Conservation (phyloP, 176 grass and related monocot genomes). For the Cocos nucifera region DNA sequence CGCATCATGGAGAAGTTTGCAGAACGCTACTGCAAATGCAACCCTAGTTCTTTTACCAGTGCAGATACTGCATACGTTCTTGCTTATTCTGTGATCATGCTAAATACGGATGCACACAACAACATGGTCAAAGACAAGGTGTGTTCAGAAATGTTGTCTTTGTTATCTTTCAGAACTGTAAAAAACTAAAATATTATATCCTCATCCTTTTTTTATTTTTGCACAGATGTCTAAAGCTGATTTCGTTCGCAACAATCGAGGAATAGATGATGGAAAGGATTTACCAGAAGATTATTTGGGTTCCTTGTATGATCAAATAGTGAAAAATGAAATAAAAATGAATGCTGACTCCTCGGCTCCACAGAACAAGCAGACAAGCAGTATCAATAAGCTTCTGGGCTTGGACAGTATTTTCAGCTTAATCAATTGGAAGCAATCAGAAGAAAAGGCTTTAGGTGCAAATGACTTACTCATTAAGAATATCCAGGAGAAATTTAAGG, state of each 20-base stretch:
- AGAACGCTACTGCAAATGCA: constrained; percentile 93
- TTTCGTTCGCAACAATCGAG: constrained; percentile 90
- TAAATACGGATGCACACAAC: constrained; percentile 97
- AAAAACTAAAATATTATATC: too few species aligned
- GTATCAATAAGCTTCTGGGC: constrained; percentile 73
- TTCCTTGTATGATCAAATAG: constrained; percentile 80
- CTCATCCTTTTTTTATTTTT: too few species aligned
- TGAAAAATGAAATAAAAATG: constrained; percentile 98
- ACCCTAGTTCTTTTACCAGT: constrained; percentile 74
- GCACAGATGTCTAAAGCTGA: constrained; percentile 93
- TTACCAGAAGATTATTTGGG: constrained; percentile 81
- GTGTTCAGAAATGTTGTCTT: constrained; percentile 9
- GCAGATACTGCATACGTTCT: constrained; percentile 98
- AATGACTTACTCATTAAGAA: constrained; percentile 93
- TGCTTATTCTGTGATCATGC: constrained; percentile 95
- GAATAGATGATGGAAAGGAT: constrained; percentile 96
- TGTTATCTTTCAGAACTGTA: constrained; percentile 3
- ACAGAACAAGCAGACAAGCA: constrained; percentile 66
- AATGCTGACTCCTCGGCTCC: constrained; percentile 54
- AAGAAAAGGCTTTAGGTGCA: constrained; percentile 85
- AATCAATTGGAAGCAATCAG: constrained; percentile 70
- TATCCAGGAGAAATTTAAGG: constrained; percentile 95
- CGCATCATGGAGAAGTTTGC: constrained; percentile 99
- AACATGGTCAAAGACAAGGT: constrained; percentile 94
- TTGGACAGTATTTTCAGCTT: constrained; percentile 89